Evolutionary conservation across 495 filamentous ascomycete species (phyloP).

Genomic region (Penicillium chermesinum): DNA sequence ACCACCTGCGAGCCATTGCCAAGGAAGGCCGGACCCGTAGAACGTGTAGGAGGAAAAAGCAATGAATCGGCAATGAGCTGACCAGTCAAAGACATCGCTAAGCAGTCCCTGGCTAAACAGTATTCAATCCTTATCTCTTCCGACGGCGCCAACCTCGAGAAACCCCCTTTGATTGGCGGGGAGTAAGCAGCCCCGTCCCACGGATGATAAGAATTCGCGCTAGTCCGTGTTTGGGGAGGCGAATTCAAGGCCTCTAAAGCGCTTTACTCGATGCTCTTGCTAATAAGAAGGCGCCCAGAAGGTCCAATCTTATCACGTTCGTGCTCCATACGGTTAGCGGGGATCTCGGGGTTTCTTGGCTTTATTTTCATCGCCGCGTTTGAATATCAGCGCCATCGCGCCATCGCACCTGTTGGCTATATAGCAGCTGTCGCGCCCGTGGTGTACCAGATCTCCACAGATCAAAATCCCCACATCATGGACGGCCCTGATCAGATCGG

Average conservation of each 20-base stretch:
- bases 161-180: background rate
- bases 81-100: no score
- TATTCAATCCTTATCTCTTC: conserved; percentile 6
- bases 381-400: background rate
- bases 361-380: background rate
- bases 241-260: no score
- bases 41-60: conserved; percentile 1
- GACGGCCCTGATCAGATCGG: conserved; percentile 50
- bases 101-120: no score
- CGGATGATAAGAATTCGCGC: background rate
- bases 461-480: conserved; percentile 21
- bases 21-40: background rate
- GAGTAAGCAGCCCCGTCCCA: background rate
- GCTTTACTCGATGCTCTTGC: conserved; percentile 6
- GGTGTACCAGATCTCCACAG: background rate
- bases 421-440: background rate
- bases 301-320: conserved; percentile 1
- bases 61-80: no score
- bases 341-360: no score
- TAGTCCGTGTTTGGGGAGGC: background rate
- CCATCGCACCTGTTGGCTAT: background rate
- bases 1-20: background rate
- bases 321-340: background rate
- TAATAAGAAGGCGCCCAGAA: background rate
- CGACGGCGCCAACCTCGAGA: background rate